phyloP scores from a whole-genome alignment of 306 rosid species.

The Casuarina equisetifolia region DNA sequence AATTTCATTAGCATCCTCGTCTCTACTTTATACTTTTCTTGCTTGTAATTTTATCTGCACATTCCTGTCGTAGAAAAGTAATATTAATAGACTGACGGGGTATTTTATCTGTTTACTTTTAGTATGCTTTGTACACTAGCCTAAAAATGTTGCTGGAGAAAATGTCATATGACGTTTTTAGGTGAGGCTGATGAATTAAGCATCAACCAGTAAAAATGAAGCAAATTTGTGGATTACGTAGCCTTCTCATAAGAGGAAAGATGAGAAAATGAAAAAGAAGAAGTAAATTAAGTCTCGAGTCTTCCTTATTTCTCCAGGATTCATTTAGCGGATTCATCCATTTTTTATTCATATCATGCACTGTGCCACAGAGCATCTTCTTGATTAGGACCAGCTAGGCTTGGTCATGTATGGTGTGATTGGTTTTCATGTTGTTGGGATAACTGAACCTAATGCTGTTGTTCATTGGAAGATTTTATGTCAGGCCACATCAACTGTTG shows the following conservation, averaged over 20 bases:
- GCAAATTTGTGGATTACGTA: not conserved
- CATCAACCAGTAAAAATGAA: not conserved
- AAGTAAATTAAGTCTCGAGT: not conserved
- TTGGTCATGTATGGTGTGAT: too few species aligned
- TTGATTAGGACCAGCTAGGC: not conserved
- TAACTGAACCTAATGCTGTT: too few species aligned
- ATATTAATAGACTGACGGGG: slow-evolving; percentile 1
- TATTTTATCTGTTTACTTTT: not conserved
- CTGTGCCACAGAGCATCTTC: not conserved
- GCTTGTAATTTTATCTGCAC: slow-evolving; percentile 8
- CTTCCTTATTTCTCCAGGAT: not conserved
- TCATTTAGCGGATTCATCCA: not conserved
- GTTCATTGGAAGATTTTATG: too few species aligned
- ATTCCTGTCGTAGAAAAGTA: not conserved
- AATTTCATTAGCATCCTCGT: slow-evolving; percentile 5
- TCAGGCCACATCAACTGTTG: too few species aligned
- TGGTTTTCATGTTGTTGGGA: too few species aligned
- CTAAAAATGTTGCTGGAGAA: not conserved
- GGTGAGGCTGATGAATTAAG: not conserved
- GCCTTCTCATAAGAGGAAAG: not conserved
- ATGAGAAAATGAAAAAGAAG: not conserved
- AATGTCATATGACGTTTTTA: not conserved
- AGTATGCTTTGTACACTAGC: not conserved
- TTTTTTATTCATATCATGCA: not conserved
- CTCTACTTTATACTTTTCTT: slow-evolving; percentile 15